These are phyloP conservation scores for Cyphellophora attinorum DNA, from an alignment of 2,329 filamentous ascomycete genomes.

Conservation along the genomic window DNA sequence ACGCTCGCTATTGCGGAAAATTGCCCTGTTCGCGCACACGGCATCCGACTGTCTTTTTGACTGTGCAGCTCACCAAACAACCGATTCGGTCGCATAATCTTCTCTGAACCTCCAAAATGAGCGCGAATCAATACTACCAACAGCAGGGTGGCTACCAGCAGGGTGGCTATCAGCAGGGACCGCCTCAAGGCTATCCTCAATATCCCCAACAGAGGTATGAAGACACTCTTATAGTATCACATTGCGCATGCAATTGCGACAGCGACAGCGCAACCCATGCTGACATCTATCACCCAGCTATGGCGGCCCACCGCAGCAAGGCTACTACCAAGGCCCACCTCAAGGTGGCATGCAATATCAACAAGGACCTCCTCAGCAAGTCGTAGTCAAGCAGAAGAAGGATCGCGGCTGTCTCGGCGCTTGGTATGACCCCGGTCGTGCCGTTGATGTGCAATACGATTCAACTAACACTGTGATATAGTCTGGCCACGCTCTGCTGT, in stretches of 20 bases:
- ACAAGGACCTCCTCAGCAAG: slow-evolving; percentile 36
- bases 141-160: not conserved
- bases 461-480: slow-evolving; percentile 14
- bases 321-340: slow-evolving; percentile 39
- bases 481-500: slow-evolving; percentile 50
- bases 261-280: not conserved
- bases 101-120: not conserved
- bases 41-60: not conserved
- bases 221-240: not conserved
- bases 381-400: slow-evolving; percentile 35
- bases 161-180: slow-evolving; percentile 16
- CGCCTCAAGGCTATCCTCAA: slow-evolving; percentile 12
- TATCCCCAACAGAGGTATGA: slow-evolving; percentile 17
- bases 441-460: too few relatives aligned
- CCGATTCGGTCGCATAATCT: not conserved
- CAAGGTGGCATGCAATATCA: slow-evolving; percentile 45
- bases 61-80: not conserved
- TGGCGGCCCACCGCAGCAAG: slow-evolving; percentile 10
- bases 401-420: slow-evolving; percentile 41
- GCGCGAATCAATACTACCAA: not conserved
- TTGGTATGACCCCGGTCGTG: too few relatives aligned
- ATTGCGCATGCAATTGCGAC: not conserved
- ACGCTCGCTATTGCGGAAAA: too few relatives aligned
- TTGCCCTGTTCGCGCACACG: too few relatives aligned
- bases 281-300: not conserved